Evolutionary conservation across 2,329 filamentous ascomycete genomes (phyloP), one percentile per base, ranked within the genome.

Genomic region (Daldinia eschscholtzii): DNA sequence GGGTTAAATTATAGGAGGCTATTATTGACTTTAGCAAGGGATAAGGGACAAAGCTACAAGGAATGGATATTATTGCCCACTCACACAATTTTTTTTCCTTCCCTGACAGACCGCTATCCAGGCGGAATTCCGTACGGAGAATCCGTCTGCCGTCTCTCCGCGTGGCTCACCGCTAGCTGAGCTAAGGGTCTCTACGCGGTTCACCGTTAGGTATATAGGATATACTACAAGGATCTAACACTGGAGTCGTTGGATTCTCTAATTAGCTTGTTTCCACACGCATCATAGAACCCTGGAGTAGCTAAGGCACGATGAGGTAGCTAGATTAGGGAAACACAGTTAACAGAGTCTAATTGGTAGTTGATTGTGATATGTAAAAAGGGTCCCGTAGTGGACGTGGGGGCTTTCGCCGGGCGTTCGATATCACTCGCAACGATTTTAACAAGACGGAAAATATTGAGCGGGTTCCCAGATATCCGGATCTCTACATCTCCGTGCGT

Each of bases 391-490:
- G 35, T 35, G 57, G 55, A 39, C 56, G 56, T 57, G 65, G 61
- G 57, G 41, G n/a, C n/a, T 55, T 23, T 35, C 28, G 26, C 37
- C 26, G 44, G 44, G 50, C 35, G 57, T 30, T 30, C 55, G 35
- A 50, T 52, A 41, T 33, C 10, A 55, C 56, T 18, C 6, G 53
- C 13, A 18, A 53, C 26, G 52, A 46, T 44, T 46, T 39, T 26
- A 59, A 57, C 41, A 66, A 41, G 60, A 62, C 66, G 69, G 69
- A 71, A 50, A 69, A 71, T 67, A 69, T 67, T 69, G 63, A 48
- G 55, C 53, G 62, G 66, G 58, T 57, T 67, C 20, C 64, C 66
- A 71, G 69, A 71, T 69, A 57, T 56, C 61, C 69, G 66, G 66
- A 61, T 57, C 55, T 53, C 28, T 57, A 46, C 60, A 60, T 69